phyloP scores from a whole-genome alignment of 2,329 filamentous ascomycete species.

The Venturia effusa region DNA sequence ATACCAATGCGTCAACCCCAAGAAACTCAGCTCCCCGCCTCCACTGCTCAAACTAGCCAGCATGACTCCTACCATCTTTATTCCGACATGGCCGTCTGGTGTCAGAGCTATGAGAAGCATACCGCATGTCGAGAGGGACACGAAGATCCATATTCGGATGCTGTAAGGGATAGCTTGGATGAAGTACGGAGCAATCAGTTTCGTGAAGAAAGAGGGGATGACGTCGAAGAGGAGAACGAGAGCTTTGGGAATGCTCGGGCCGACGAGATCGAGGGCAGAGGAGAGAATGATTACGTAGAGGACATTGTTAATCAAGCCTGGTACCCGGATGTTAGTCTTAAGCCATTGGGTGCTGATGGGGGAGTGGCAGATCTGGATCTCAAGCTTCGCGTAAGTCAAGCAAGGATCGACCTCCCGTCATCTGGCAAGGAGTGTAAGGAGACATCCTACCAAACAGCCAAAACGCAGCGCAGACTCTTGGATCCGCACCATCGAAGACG shows the following conservation, averaged over 20 bases:
- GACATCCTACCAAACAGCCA: slow-evolving; percentile 76
- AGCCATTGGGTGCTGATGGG: not conserved
- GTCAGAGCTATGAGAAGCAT: slow-evolving; percentile 86
- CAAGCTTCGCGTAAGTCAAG: no score
- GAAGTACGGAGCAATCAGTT: slow-evolving; percentile 84
- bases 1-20: slow-evolving; percentile 88
- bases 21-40: slow-evolving; percentile 79
- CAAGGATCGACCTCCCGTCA: no score
- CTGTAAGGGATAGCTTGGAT: slow-evolving; percentile 80
- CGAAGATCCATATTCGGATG: slow-evolving; percentile 63
- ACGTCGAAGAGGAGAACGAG: slow-evolving; percentile 90
- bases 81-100: slow-evolving; percentile 45
- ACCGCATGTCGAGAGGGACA: slow-evolving; percentile 62
- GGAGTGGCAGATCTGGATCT: not conserved
- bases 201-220: slow-evolving; percentile 77
- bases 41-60: slow-evolving; percentile 79
- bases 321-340: not conserved
- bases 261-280: slow-evolving; percentile 89
- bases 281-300: slow-evolving; percentile 96
- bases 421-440: not conserved
- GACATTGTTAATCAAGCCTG: slow-evolving; percentile 90
- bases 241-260: slow-evolving; percentile 74
- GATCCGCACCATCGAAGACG: slow-evolving; percentile 57
- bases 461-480: slow-evolving; percentile 67
- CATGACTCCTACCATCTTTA: slow-evolving; percentile 73